These are phyloP conservation scores for Talaromyces amestolkiae DNA, from an alignment of 2,329 filamentous ascomycete species.

Conservation along the genomic window DNA sequence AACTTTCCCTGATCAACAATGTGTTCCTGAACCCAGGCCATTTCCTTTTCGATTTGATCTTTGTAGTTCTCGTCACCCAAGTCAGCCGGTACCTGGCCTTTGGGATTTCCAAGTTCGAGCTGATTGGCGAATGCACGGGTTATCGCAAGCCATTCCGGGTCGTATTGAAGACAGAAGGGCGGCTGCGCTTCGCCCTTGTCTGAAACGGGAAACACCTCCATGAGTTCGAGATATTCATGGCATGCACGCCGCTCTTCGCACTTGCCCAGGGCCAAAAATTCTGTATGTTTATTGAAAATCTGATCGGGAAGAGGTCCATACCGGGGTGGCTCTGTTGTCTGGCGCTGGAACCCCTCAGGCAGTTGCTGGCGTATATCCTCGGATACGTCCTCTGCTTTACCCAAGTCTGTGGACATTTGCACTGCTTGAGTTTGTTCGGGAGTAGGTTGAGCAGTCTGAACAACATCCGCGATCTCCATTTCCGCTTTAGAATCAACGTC, in stretches of 20 bases:
- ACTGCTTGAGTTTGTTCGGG: background rate
- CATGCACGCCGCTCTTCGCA: slow-evolving; percentile 61
- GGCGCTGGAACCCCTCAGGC: slow-evolving; percentile 65
- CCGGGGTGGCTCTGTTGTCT: slow-evolving; percentile 39
- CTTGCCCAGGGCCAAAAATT: slow-evolving; percentile 90
- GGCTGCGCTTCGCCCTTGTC: slow-evolving; percentile 23
- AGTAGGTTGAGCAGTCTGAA: background rate
- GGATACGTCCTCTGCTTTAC: slow-evolving; percentile 46
- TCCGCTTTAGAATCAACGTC: background rate
- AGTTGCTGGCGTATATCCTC: slow-evolving; percentile 69
- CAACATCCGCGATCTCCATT: background rate
- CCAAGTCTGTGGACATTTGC: background rate
- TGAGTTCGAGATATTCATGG: slow-evolving; percentile 77
- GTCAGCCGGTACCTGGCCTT: slow-evolving; percentile 56
- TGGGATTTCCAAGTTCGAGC: slow-evolving; percentile 62
- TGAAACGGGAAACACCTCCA: slow-evolving; percentile 58
- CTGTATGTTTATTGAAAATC: slow-evolving; percentile 75
- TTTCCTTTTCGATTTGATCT: slow-evolving; percentile 65
- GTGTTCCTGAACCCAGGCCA: slow-evolving; percentile 77
- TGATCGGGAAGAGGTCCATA: slow-evolving; percentile 65
- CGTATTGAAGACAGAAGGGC: slow-evolving; percentile 70
- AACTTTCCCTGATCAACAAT: slow-evolving; percentile 63
- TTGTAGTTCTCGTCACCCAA: slow-evolving; percentile 67
- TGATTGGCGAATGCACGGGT: slow-evolving; percentile 72
- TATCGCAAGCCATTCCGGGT: slow-evolving; percentile 94